These are phyloP conservation scores for Zygotorulaspora danielsina DNA, from an alignment of 805 yeast species.

Conservation along the genomic window DNA sequence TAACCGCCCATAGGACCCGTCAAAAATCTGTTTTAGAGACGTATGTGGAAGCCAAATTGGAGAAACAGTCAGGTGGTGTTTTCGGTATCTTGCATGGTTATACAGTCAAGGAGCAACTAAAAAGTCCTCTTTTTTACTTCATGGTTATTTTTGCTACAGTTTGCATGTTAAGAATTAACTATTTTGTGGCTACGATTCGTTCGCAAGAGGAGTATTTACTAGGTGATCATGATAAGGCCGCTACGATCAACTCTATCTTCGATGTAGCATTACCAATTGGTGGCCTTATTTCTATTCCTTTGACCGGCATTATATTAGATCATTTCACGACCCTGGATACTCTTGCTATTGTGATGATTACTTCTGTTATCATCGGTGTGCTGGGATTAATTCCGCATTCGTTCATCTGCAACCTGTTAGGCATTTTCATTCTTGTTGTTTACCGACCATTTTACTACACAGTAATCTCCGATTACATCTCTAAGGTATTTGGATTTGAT, in stretches of 20 bases:
- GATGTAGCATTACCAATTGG: constrained; percentile 87
- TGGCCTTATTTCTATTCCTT: constrained; percentile 80
- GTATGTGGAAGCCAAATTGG: constrained; percentile 54
- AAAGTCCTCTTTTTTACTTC: constrained; percentile 64
- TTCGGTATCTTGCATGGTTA: constrained; percentile 77
- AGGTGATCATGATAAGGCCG: constrained; percentile 48
- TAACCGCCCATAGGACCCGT: constrained; percentile 15
- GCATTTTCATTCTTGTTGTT: constrained; percentile 67
- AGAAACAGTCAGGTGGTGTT: constrained; percentile 53
- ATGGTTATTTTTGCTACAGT: constrained; percentile 77
- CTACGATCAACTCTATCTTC: constrained; percentile 63
- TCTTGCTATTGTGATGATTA: constrained; percentile 45
- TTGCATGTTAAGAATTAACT: constrained; percentile 88
- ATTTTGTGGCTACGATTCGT: constrained; percentile 84
- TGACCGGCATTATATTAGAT: constrained; percentile 77
- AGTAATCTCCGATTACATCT: constrained; percentile 84
- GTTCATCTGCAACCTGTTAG: constrained; percentile 51
- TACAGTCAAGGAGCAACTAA: constrained; percentile 46
- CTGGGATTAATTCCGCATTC: constrained; percentile 56
- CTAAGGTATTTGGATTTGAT: constrained; percentile 88
- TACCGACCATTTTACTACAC: constrained; percentile 93
- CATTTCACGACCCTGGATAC: constrained; percentile 60
- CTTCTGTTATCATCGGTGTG: constrained; percentile 63
- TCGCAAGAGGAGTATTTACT: constrained; percentile 76
- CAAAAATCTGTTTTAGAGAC: constrained; percentile 62